Evolutionary conservation across 2,329 filamentous ascomycete genomes (phyloP).

Genomic region (Cladosporium cucumerinum): DNA sequence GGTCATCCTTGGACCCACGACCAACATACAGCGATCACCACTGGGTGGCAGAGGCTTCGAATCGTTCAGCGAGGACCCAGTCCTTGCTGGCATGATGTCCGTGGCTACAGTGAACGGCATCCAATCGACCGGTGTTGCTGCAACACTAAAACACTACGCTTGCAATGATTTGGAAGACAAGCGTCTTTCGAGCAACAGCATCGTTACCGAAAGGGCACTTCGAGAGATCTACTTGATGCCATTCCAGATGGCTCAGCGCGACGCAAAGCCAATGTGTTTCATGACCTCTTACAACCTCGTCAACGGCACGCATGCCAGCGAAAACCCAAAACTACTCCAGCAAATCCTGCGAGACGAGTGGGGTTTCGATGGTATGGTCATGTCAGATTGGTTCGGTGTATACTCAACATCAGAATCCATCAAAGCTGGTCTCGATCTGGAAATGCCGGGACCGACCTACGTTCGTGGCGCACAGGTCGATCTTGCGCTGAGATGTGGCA

Average conservation of each 20-base stretch:
- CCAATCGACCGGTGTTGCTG: slow-evolving; percentile 69
- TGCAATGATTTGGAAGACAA: slow-evolving; percentile 72
- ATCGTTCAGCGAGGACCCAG: slow-evolving; percentile 79
- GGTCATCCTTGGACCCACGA: slow-evolving; percentile 28
- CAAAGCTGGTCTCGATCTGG: slow-evolving; percentile 74
- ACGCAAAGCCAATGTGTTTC: slow-evolving; percentile 38
- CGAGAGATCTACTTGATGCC: slow-evolving; percentile 71
- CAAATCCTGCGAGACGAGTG: slow-evolving; percentile 68
- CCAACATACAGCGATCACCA: slow-evolving; percentile 30
- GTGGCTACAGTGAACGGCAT: slow-evolving; percentile 60
- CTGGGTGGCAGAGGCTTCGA: slow-evolving; percentile 79
- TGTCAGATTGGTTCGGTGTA: slow-evolving; percentile 78
- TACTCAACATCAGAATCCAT: slow-evolving; percentile 66
- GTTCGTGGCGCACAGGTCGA: slow-evolving; percentile 33
- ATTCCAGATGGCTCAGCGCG: slow-evolving; percentile 64
- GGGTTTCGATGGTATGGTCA: slow-evolving; percentile 56
- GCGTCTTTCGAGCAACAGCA: slow-evolving; percentile 61
- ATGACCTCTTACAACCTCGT: slow-evolving; percentile 76
- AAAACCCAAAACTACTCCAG: slow-evolving; percentile 63
- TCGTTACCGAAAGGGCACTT: slow-evolving; percentile 62
- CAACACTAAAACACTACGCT: slow-evolving; percentile 76
- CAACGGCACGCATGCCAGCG: slow-evolving; percentile 66
- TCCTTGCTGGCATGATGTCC: slow-evolving; percentile 69
- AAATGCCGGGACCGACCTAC: slow-evolving; percentile 75
- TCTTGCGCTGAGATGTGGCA: slow-evolving; percentile 29